These are phyloP conservation scores for Amorphotheca resinae DNA, from an alignment of 495 filamentous ascomycete genomes.

Conservation along the genomic window DNA sequence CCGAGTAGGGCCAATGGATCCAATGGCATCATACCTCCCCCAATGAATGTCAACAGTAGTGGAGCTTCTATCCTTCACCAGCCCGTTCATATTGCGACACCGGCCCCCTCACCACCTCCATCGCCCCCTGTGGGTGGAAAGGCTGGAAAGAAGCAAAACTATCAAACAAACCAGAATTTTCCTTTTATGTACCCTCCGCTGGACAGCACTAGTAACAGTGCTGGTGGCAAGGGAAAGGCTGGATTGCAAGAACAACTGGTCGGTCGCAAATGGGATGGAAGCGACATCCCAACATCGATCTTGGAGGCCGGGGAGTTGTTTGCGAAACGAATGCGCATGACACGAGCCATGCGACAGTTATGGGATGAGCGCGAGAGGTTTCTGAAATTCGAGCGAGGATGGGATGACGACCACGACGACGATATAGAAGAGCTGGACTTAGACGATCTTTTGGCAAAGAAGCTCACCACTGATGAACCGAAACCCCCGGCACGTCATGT, in stretches of 20 bases:
- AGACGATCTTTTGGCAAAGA: constrained; percentile 25
- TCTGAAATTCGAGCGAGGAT: constrained; percentile 82
- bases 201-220: constrained; percentile 66
- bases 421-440: constrained; percentile 37
- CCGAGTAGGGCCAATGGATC: constrained; percentile 37
- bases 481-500: constrained; percentile 22
- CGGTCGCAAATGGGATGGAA: constrained; percentile 75
- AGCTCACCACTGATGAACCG: constrained; percentile 22
- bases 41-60: constrained; percentile 35
- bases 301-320: constrained; percentile 93
- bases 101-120: constrained; percentile 91
- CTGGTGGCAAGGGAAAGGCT: constrained; percentile 75
- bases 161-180: constrained; percentile 98
- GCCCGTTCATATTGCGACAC: constrained; percentile 94
- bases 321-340: constrained; percentile 76
- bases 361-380: constrained; percentile 90
- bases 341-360: constrained; percentile 77
- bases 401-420: constrained; percentile 47
- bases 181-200: constrained; percentile 93
- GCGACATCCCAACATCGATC: constrained; percentile 83
- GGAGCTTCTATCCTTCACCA: constrained; percentile 84
- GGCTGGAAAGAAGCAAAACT: constrained; percentile 95
- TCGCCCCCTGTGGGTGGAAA: constrained; percentile 86
- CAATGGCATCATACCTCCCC: constrained; percentile 34
- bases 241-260: constrained; percentile 64